Base-by-base conservation (phyloP, 768 basidiomycete genomes). In the Amanita phalloides region DNA sequence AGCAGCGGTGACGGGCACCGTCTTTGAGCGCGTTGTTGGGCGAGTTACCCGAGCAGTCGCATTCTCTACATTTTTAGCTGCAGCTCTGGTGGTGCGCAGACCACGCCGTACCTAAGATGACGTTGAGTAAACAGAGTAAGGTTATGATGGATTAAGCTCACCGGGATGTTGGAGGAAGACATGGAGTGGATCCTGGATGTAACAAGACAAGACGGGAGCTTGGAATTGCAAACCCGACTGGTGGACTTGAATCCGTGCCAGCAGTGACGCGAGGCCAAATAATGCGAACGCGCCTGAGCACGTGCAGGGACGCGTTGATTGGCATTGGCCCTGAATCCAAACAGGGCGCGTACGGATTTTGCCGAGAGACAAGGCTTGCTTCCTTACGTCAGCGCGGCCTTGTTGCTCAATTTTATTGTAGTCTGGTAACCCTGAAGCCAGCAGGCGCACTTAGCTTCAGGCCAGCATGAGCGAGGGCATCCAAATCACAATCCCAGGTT, bases 401-500 rank as follows among this genome's bases (percentile, higher is more conserved):
- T 9, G 13, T 7, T 9, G 7, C 43, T n/a, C 20, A 21, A 39
- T 38, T 39, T 39, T 39, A 9, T 39, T 39, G n/a, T 44, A 2
- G 46, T 3, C 20, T 36, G 8, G n/a, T 6, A 48, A 38, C 37
- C 37, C 21, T 43, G 36, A 50, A 41, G 14, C 49, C 37, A 42
- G 25, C 28, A 20, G 28, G 28, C 10, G 49, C 8, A n/a, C 26
- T 11, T 38, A 21, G 13, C 33, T 45, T 20, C 14, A 45, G 43
- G 37, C 43, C 30, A 45, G 13, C 33, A 74, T 74, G 73, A 67
- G 64, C 52, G 74, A 76, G 58, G 72, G 72, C 45, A 71, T 80
- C 48, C 81, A 83, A 65, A 83, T 83, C 51, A 81, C 80, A 39
- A 82, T 83, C 62, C 81, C 81, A 64, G 78, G 81, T 79, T 47